A percentile compares a stretch with the other conserved stretches of the same genome.
Evolutionary conservation across 192 early-diverging fungal species (phyloP).

Genomic region (Backusella australiensis): DNA sequence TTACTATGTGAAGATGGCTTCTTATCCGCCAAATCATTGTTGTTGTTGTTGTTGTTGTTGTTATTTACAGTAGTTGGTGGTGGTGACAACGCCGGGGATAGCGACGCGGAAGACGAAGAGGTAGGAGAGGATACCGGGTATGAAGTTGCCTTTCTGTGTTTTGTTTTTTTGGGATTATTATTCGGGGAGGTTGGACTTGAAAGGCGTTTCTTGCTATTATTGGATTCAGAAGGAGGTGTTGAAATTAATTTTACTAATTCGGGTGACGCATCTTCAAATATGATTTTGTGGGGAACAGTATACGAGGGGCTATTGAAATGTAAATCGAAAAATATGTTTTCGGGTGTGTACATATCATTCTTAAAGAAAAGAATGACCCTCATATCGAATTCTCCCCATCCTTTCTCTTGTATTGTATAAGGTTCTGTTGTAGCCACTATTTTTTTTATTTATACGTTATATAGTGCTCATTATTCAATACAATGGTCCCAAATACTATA

Average conservation of each 20-base stretch:
- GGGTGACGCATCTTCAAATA: constrained; percentile 14
- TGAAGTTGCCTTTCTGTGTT: background rate
- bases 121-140: background rate
- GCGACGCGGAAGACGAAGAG: background rate
- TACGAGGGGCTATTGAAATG: constrained; percentile 48
- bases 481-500: constrained; percentile 11
- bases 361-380: constrained; percentile 47
- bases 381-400: constrained; percentile 65
- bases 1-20: background rate
- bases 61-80: background rate
- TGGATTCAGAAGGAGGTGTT: background rate
- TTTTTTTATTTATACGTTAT: background rate
- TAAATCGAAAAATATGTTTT: constrained; percentile 47
- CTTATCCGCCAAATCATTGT: background rate
- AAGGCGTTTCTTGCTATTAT: background rate
- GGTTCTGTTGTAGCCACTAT: constrained; percentile 49
- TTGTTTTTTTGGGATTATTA: background rate
- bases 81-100: background rate
- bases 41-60: background rate
- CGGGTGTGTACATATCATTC: constrained; percentile 40
- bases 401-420: constrained; percentile 49
- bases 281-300: constrained; percentile 38
- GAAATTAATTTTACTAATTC: constrained; percentile 6
- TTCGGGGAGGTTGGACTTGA: background rate
- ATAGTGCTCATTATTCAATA: background rate